Evolutionary conservation across 768 basidiomycete species (phyloP), one percentile per base, ranked within the genome.

Genomic region (Mycena vulgaris): DNA sequence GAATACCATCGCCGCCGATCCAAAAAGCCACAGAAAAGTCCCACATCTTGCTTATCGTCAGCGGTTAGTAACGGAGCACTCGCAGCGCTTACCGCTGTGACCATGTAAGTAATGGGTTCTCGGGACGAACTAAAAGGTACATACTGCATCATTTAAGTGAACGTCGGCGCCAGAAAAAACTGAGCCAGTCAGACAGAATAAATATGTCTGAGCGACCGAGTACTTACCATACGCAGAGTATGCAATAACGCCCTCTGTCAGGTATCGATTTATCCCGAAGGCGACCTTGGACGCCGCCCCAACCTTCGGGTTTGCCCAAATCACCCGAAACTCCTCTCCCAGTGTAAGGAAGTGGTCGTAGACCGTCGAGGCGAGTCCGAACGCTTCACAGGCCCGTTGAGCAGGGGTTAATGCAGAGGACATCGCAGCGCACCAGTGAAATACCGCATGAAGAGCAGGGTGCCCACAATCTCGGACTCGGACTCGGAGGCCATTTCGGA

Each of bases 291-390:
- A 59, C 31, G 33, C 27, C 28, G 17, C 14, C n/a, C 33, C 11
- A 27, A 25, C 14, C 28, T 66, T 66, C 23, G 47, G 37, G 57
- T 66, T 66, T 37, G 19, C 25, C 65, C 65, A 66, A 8, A 66
- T 55, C 8, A 66, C 47, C 25, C 25, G 48, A 4, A 52, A 1
- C 31, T 66, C 57, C 33, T 21, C 28, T 13, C 17, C 17, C 10
- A 51, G 10, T 25, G 65, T 66, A 19, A 66, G 28, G 27, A 39
- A 17, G n/a, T 66, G 56, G 65, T 66, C 65, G 28, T 66, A 59
- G 13, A 49, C 57, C 27, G 52, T 51, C 3, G 57, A 42, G 13
- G 30, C 65, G 37, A 66, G 49, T 6, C 57, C 65, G 45, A 66
- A n/a, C n/a, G n/a, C n/a, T n/a, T n/a, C n/a, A n/a, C 40, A 11